Base-by-base conservation (phyloP, 495 filamentous ascomycete genomes). In the Hyaloscypha hepaticicola region DNA sequence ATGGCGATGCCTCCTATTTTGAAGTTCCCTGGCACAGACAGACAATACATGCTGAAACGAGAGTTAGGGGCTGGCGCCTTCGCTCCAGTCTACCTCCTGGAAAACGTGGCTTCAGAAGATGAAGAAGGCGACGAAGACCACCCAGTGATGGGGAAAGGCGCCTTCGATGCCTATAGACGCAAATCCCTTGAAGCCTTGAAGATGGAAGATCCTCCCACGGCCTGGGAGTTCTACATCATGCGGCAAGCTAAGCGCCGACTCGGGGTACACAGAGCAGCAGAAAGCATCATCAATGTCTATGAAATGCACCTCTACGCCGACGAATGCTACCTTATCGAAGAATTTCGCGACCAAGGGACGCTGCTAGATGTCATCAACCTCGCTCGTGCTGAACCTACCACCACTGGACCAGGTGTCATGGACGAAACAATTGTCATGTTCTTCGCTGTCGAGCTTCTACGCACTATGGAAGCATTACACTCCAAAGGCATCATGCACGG, bases 221-320 rank as follows among this genome's bases (percentile, higher is more conserved):
- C 90, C 1, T 99, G 96, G 95, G 95, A 99, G 72, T 99, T 97
- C 74, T 90, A 97, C 75, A 96, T 99, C 76, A 94, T 97, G 78
- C 88, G 89, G 1, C 85, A 90, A 27, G 85, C 91, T 2, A 87
- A 92, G 58, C 79, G 84, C 0, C 90, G 95, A 6, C 80, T 98
- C 0, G 86, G 83, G 0, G 79, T 85, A 12, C 82, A 83, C 16
- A 88, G 93, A 3, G 87, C 89, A 0, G 79, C 83, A 0, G 87
- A 90, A 0, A 93, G 89, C 48, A 80, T 99, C 55, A 84, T 96
- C 1, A 82, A 85, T 12, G 92, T 89, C 1, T 88, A 94, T 62
- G 93, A 96, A 65, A 81, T 97, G 72, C 95, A 97, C 75, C 81
- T 96, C 14, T 97, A 91, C 77, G 77, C 83, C 31, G 88, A 93